phyloP scores from a whole-genome alignment of 1,139 yeast genomes.

The Ashbya aceris region DNA sequence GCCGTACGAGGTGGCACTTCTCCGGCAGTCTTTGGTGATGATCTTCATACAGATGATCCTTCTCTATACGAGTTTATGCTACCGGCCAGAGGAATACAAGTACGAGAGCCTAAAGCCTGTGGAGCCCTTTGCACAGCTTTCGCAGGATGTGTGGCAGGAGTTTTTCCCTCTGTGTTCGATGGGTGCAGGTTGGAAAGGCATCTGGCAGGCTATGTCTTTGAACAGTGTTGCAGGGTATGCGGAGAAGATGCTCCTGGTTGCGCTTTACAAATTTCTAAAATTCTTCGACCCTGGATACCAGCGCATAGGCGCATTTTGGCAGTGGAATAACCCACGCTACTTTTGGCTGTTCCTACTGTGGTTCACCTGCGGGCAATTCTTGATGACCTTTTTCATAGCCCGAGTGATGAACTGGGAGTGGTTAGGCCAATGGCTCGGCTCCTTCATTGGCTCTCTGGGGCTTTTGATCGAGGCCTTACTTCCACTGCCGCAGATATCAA shows the following conservation, averaged over 20 bases:
- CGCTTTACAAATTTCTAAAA: conserved; percentile 35
- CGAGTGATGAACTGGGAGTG: conserved; percentile 28
- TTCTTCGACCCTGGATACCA: conserved; percentile 62
- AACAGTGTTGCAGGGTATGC: conserved; percentile 17
- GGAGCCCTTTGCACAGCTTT: conserved; percentile 20
- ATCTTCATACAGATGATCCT: conserved; percentile 60
- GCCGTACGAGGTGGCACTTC: conserved; percentile 68
- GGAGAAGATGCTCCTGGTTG: conserved; percentile 22
- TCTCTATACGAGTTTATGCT: conserved; percentile 51
- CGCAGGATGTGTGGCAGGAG: conserved; percentile 27
- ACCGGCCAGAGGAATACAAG: conserved; percentile 38
- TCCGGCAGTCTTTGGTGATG: conserved; percentile 74
- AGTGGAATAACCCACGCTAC: conserved; percentile 54
- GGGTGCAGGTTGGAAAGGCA: conserved; percentile 21
- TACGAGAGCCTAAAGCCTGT: conserved; percentile 27
- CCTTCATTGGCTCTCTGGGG: conserved; percentile 58
- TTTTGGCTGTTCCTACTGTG: conserved; percentile 60
- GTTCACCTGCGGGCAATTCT: conserved; percentile 34
- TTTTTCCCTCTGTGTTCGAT: conserved; percentile 22
- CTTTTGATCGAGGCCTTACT: conserved; percentile 70
- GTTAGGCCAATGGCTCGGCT: conserved; percentile 27
- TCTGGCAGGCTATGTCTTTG: conserved; percentile 14
- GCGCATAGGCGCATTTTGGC: conserved; percentile 72
- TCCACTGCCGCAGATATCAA: conserved; percentile 80
- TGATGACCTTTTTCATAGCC: conserved; percentile 24